These are phyloP conservation scores for Taphrina confusa DNA, from an alignment of 1,139 yeast species.

Conservation along the genomic window DNA sequence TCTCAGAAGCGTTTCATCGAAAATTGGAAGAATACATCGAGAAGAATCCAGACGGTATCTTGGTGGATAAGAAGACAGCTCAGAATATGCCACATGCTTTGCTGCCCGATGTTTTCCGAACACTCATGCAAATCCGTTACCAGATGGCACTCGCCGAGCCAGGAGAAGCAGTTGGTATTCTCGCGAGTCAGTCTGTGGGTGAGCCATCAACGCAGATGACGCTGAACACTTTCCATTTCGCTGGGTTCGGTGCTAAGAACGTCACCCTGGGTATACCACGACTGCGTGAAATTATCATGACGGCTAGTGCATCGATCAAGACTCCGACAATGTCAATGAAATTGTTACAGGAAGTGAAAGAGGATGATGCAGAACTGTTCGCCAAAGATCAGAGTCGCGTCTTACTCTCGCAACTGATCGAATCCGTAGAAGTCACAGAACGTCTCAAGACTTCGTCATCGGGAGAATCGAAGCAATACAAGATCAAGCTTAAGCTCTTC, in stretches of 20 bases:
- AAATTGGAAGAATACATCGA: conserved; percentile 71
- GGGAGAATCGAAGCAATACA: conserved; percentile 61
- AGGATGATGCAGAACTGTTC: conserved; percentile 87
- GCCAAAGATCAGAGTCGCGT: conserved; percentile 88
- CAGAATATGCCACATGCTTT: conserved; percentile 22
- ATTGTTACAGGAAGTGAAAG: conserved; percentile 71
- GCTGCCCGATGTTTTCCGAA: conserved; percentile 58
- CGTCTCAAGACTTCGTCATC: conserved; percentile 62
- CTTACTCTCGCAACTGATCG: conserved; percentile 82
- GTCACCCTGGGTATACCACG: conserved; percentile 99
- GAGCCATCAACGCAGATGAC: conserved; percentile 99
- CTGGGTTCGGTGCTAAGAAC: conserved; percentile 99
- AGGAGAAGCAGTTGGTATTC: conserved; percentile 97
- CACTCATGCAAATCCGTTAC: conserved; percentile 96
- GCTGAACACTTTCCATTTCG: conserved; percentile 97
- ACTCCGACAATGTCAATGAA: conserved; percentile 99
- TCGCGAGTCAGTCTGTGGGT: conserved; percentile 98
- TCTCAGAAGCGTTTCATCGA: conserved; percentile 83
- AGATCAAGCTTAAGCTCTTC: conserved; percentile 72
- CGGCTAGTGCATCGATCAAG: conserved; percentile 90
- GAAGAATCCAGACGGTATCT: conserved; percentile 47
- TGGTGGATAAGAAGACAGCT: conserved; percentile 28
- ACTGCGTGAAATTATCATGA: conserved; percentile 99
- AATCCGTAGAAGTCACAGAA: conserved; percentile 81
- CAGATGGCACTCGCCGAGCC: conserved; percentile 95